These are phyloP conservation scores for Didymella pomorum DNA, from an alignment of 2,329 filamentous ascomycete genomes.

Conservation along the genomic window DNA sequence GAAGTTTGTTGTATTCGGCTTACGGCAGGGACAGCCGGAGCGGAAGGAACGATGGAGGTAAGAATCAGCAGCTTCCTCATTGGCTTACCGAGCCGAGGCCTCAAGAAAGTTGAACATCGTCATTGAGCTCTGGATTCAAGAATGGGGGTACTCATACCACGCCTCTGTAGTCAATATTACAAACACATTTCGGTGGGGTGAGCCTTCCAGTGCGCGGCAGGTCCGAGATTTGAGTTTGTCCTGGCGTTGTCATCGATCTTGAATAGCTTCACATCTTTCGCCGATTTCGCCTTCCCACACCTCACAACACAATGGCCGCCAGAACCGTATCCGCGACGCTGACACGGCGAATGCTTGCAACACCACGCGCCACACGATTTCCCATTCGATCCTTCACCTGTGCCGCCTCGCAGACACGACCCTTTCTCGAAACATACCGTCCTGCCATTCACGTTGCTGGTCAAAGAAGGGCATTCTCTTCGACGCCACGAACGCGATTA, in stretches of 20 bases:
- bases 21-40: not conserved
- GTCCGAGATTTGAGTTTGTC: constrained; percentile 1
- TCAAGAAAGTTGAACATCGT: constrained; percentile 16
- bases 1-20: constrained; percentile 1
- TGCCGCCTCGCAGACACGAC: constrained; percentile 26
- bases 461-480: constrained; percentile 49
- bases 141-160: constrained; percentile 28
- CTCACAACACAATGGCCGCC: constrained; percentile 43
- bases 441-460: constrained; percentile 49
- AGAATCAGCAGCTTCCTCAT: constrained; percentile 17
- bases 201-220: constrained; percentile 10
- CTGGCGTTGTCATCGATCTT: constrained; percentile 13
- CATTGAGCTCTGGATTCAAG: constrained; percentile 23
- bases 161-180: constrained; percentile 17
- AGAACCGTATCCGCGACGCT: constrained; percentile 39
- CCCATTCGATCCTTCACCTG: constrained; percentile 31
- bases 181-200: constrained; percentile 7
- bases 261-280: constrained; percentile 15
- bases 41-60: not conserved
- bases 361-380: constrained; percentile 30
- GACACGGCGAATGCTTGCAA: constrained; percentile 37
- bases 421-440: constrained; percentile 33
- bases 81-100: constrained; percentile 16
- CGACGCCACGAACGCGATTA: constrained; percentile 42
- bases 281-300: constrained; percentile 15